These are phyloP conservation scores for Chenopodium berlandieri DNA, from an alignment of 148 eudicot genomes.

Conservation along the genomic window DNA sequence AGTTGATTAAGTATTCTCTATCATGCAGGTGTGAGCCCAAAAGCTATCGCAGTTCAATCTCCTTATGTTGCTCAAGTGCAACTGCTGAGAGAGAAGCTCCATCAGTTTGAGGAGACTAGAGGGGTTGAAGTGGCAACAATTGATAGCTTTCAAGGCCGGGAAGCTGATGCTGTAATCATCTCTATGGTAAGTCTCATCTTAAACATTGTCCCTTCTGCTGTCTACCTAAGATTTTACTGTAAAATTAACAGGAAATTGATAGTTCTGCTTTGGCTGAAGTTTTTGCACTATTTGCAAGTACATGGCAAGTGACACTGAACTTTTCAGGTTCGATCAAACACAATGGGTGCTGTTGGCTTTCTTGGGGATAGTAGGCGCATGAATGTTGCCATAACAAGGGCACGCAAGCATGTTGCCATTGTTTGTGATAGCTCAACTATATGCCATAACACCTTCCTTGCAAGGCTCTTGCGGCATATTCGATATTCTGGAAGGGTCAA, in stretches of 20 bases:
- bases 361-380: slow-evolving; percentile 80
- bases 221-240: no score
- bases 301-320: neutral
- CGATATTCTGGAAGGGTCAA: slow-evolving; percentile 76
- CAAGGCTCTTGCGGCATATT: slow-evolving; percentile 80
- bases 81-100: slow-evolving; percentile 68
- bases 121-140: slow-evolving; percentile 83
- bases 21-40: slow-evolving; percentile 69
- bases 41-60: slow-evolving; percentile 77
- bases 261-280: no score
- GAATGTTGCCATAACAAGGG: slow-evolving; percentile 91
- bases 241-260: no score
- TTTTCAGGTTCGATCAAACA: slow-evolving; percentile 81
- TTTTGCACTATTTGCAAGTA: no score
- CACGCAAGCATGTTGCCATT: slow-evolving; percentile 78
- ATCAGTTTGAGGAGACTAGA: slow-evolving; percentile 49
- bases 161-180: slow-evolving; percentile 88
- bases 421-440: slow-evolving; percentile 90
- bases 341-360: slow-evolving; percentile 89
- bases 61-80: slow-evolving; percentile 97
- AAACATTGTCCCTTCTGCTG: neutral
- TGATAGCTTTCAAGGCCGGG: slow-evolving; percentile 89
- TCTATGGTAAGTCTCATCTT: slow-evolving; percentile 57
- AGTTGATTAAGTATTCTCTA: neutral
- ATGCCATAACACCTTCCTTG: slow-evolving; percentile 83